These are phyloP conservation scores for Tolypocladium pustulatum DNA, from an alignment of 2,329 filamentous ascomycete species.

Conservation along the genomic window DNA sequence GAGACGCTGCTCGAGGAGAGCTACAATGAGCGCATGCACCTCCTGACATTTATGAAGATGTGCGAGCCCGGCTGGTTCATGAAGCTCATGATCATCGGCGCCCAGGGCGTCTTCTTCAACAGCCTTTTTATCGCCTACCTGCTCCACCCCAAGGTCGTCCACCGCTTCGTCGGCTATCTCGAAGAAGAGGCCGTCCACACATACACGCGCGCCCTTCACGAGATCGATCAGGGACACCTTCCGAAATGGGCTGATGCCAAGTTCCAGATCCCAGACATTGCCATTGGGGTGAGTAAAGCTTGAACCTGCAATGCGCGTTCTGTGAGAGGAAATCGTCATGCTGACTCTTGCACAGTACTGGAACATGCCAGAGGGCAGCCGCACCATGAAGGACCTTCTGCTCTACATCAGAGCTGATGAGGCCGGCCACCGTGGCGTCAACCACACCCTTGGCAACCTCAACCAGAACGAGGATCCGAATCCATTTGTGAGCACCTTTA, in stretches of 20 bases:
- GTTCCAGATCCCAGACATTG: constrained; percentile 77
- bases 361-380: constrained; percentile 78
- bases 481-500: constrained; percentile 79
- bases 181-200: constrained; percentile 97
- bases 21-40: constrained; percentile 90
- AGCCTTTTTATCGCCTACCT: constrained; percentile 83
- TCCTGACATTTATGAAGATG: constrained; percentile 88
- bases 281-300: constrained; percentile 42
- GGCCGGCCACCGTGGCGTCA: constrained; percentile 84
- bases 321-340: neutral
- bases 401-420: constrained; percentile 87
- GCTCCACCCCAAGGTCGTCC: constrained; percentile 73
- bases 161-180: constrained; percentile 92
- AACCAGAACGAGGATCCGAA: constrained; percentile 82
- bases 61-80: constrained; percentile 68
- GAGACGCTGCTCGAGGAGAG: constrained; percentile 83
- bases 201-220: constrained; percentile 79
- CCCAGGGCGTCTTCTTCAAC: constrained; percentile 97
- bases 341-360: constrained; percentile 50
- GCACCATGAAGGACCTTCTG: constrained; percentile 77
- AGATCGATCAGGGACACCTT: constrained; percentile 75
- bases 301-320: neutral
- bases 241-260: constrained; percentile 65
- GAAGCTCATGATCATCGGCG: constrained; percentile 81
- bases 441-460: constrained; percentile 87